Evolutionary conservation across 768 basidiomycete genomes (phyloP).

Genomic region (Hygrophoropsis aurantiaca): DNA sequence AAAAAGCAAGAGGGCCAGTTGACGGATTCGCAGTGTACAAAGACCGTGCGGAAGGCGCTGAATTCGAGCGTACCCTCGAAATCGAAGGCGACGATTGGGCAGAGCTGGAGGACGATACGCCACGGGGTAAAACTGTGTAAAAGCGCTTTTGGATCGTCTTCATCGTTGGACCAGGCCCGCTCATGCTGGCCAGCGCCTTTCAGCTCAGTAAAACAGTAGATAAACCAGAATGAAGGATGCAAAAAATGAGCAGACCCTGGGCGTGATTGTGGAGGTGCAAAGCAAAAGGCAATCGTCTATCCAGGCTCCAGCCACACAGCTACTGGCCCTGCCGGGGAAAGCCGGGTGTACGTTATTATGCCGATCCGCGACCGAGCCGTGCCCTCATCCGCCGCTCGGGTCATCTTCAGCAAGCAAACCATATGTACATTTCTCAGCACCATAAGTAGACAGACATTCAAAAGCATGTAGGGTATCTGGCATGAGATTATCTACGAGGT

Average conservation of each 20-base stretch:
- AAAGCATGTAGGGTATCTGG: not conserved
- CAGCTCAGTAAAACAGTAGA: not conserved
- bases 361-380: no score
- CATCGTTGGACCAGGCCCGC: slow-evolving; percentile 40
- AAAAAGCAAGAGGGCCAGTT: slow-evolving; percentile 36
- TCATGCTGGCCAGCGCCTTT: slow-evolving; percentile 21
- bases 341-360: slow-evolving; percentile 14
- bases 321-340: slow-evolving; percentile 9
- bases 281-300: not conserved
- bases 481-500: slow-evolving; percentile 1
- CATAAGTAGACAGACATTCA: not conserved
- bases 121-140: slow-evolving; percentile 42
- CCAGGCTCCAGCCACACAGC: not conserved
- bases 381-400: no score
- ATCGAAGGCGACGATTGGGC: slow-evolving; percentile 29
- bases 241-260: no score
- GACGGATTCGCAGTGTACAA: slow-evolving; percentile 39
- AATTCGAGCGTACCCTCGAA: slow-evolving; percentile 46
- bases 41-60: slow-evolving; percentile 36
- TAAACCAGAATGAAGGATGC: not conserved
- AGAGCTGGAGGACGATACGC: slow-evolving; percentile 19
- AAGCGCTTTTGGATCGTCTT: slow-evolving; percentile 54
- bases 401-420: not conserved
- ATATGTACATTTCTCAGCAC: not conserved
- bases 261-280: not conserved